phyloP scores from a whole-genome alignment of 225 moss, liverwort and hornwort genomes.

The Lunularia cruciata region DNA sequence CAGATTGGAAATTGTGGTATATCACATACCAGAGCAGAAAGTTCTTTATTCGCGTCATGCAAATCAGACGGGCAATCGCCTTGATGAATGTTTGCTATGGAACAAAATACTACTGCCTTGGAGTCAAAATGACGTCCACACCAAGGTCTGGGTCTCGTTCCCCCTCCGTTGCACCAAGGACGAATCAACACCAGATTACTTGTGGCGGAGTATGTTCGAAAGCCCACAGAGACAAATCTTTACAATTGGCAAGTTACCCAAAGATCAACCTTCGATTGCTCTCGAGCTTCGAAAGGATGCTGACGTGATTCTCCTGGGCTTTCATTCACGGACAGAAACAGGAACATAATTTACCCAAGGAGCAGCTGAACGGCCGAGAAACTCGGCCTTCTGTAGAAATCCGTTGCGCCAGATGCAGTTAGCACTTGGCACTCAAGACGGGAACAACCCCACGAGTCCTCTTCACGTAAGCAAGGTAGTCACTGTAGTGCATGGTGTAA shows the following conservation, averaged over 20 bases:
- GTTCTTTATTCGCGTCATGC: conserved; percentile 14
- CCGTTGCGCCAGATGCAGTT: conserved; percentile 19
- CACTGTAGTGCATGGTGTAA: conserved; percentile 95
- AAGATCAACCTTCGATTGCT: conserved; percentile 13
- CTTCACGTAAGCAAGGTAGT: conserved; percentile 91
- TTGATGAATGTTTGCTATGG: conserved; percentile 38
- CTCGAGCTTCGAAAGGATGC: conserved; percentile 12
- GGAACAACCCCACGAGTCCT: conserved; percentile 77
- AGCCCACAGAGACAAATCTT: conserved; percentile 6
- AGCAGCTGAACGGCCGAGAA: conserved; percentile 4
- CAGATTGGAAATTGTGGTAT: conserved; percentile 6
- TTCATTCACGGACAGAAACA: neutral
- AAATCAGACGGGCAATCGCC: conserved; percentile 37
- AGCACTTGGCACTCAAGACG: conserved; percentile 79
- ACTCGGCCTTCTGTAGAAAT: neutral
- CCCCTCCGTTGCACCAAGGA: neutral
- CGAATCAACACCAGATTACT: conserved; percentile 1
- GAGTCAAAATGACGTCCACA: conserved; percentile 26
- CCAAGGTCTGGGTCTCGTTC: neutral
- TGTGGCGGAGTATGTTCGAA: conserved; percentile 4
- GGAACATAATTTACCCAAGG: conserved; percentile 3
- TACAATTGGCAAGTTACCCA: neutral
- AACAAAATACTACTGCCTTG: conserved; percentile 27
- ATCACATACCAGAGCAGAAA: conserved; percentile 5
- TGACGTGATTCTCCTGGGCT: conserved; percentile 5